Conservation (phyloP, 768 basidiomycete genomes). For the Lyophyllum atratum region DNA sequence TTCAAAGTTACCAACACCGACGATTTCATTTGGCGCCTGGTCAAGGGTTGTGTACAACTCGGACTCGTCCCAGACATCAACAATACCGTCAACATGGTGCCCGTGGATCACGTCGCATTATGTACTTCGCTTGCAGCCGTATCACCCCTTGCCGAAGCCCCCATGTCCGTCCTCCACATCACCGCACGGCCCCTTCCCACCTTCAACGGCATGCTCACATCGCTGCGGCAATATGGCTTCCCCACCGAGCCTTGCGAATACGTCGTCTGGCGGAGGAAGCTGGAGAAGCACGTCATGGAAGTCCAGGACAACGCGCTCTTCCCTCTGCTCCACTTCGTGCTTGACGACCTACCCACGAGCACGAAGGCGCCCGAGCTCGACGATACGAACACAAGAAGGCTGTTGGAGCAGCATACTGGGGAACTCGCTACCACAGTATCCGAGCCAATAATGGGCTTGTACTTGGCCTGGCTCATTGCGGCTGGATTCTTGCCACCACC, state of each 20-base stretch:
- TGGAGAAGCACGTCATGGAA: constrained; percentile 95
- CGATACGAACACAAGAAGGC: constrained; percentile 75
- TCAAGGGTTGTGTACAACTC: constrained; percentile 99
- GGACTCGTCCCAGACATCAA: constrained; percentile 96
- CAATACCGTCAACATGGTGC: constrained; percentile 98
- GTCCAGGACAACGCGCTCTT: constrained; percentile 96
- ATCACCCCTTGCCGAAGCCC: constrained; percentile 48
- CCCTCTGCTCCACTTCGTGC: constrained; percentile 94
- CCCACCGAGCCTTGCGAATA: constrained; percentile 80
- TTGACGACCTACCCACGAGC: constrained; percentile 96
- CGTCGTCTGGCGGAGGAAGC: constrained; percentile 84
- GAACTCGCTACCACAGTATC: constrained; percentile 62
- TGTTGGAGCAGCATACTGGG: constrained; percentile 50
- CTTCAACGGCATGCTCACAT: constrained; percentile 83
- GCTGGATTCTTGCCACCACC: constrained; percentile 80
- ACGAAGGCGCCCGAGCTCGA: constrained; percentile 93
- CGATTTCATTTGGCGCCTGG: constrained; percentile 97
- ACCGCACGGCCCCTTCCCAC: constrained; percentile 85
- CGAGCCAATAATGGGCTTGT: constrained; percentile 77
- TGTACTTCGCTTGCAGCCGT: constrained; percentile 76
- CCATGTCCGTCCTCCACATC: constrained; percentile 74
- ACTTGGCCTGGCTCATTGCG: constrained; percentile 89
- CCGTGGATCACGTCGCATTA: constrained; percentile 93
- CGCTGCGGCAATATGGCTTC: constrained; percentile 81
- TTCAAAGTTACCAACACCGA: constrained; percentile 92